Conservation (phyloP, 2,329 filamentous ascomycete genomes). For the Mycosphaerella arachidis region DNA sequence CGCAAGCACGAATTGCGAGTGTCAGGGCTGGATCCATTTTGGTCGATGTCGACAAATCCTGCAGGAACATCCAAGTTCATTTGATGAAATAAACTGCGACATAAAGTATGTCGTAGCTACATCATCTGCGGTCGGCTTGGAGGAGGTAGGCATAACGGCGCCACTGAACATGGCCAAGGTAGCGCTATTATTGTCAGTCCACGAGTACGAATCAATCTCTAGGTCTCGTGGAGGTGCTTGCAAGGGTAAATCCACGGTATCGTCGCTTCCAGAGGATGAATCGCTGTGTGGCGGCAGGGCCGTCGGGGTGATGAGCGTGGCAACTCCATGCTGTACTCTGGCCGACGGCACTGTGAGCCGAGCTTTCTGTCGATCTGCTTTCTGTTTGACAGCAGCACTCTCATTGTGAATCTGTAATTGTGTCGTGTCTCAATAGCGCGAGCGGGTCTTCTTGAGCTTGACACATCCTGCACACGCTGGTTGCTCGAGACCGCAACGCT, state of each 20-base stretch:
- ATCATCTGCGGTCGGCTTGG: conserved; percentile 23
- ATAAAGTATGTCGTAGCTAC: conserved; percentile 30
- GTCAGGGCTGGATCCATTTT: conserved; percentile 25
- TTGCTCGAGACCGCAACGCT: conserved; percentile 31
- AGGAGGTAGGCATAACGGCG: conserved; percentile 6
- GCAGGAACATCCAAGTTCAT: conserved; percentile 29
- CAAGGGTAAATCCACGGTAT: conserved; percentile 24
- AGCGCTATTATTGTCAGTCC: neutral
- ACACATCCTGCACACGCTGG: conserved; percentile 31
- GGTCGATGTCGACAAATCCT: conserved; percentile 8
- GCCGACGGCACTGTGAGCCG: conserved; percentile 18
- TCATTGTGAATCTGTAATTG: conserved; percentile 34
- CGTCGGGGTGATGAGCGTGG: neutral
- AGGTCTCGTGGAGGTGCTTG: conserved; percentile 1
- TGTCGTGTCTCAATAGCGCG: conserved; percentile 31
- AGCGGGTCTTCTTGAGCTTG: conserved; percentile 30
- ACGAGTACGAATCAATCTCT: neutral
- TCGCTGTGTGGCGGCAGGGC: conserved; percentile 14
- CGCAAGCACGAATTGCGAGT: conserved; percentile 30
- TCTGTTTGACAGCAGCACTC: conserved; percentile 26
- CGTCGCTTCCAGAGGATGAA: conserved; percentile 25
- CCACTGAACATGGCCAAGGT: neutral
- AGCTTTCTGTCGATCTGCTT: conserved; percentile 24
- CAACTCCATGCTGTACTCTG: conserved; percentile 7
- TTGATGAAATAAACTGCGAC: conserved; percentile 25